Evolutionary conservation across 2,329 filamentous ascomycete genomes (phyloP).

Genomic region (Monilinia polystroma): DNA sequence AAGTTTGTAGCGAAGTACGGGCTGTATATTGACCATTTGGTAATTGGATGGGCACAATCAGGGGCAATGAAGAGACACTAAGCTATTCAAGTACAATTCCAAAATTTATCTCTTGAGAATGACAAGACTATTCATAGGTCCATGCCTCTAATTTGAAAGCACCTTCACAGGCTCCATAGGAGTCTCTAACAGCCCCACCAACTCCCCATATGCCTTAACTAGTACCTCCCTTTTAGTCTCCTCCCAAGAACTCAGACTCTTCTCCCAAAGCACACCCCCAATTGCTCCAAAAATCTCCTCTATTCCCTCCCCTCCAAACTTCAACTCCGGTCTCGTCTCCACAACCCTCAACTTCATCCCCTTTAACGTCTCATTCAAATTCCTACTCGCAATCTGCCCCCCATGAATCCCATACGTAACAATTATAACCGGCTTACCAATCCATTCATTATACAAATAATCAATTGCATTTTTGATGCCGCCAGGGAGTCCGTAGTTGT

Average conservation of each 20-base stretch:
- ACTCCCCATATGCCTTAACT: not conserved
- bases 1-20: not conserved
- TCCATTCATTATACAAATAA: conserved; percentile 59
- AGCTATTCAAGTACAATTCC: not conserved
- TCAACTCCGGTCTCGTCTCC: conserved; percentile 37
- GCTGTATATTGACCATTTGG: not conserved
- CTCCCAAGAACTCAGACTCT: conserved; percentile 8
- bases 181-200: conserved; percentile 1
- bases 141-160: not conserved
- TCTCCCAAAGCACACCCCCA: not conserved
- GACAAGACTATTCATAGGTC: not conserved
- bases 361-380: conserved; percentile 36
- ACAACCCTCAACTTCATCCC: conserved; percentile 39
- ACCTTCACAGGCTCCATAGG: not conserved
- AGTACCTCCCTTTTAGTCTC: not conserved
- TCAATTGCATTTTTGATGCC: conserved; percentile 61
- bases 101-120: not conserved
- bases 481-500: conserved; percentile 55
- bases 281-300: conserved; percentile 8
- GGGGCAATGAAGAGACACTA: not conserved
- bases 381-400: conserved; percentile 40
- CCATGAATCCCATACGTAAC: conserved; percentile 54
- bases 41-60: no score
- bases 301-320: conserved; percentile 30
- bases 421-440: conserved; percentile 52